Evolutionary conservation across 176 grass and related monocot genomes (phyloP), one percentile per base, ranked within the genome.

Genomic region (Oryza meridionalis): DNA sequence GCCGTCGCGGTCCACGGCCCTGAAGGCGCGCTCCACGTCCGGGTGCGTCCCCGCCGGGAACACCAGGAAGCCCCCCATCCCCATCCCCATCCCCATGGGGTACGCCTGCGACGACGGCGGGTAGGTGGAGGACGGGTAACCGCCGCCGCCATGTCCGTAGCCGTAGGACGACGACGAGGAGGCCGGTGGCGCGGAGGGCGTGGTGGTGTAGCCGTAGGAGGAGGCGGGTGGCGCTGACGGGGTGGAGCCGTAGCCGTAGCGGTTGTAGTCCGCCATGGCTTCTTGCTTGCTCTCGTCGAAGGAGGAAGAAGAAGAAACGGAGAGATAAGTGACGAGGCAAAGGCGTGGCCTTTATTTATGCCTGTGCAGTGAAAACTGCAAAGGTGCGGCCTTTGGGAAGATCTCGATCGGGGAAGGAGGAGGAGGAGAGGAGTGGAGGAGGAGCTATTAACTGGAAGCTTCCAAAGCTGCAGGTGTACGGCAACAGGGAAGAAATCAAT

Each of bases 31-130:
- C 77, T 89, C 86, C 21, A 94, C 76, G 12, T 94, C 94, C 11
- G 94, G 94, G 81, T 77, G 84, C 24, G 90, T 97, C 53, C 92
- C 92, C 15, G 92, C 74, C n/a, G 94, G 90, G 77, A 97, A 97
- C 11, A 17, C 68, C 2, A 79, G 67, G 19, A n/a, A 64, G 15
- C 15, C 72, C 0, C 77, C 82, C 72, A 81, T 81, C 32, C 77
- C 82, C 71, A 81, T 81, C 0, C 77, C 82, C 72, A 81, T 81
- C 24, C 71, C 71, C 59, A 22, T 25, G 6, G 53, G 53, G 17
- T 15, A 6, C 73, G 51, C 42, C 27, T n/a, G 35, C 6, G 35
- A 31, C 29, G 29, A 31, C 35, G 42, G 88, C 5, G 82, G 70
- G 65, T 85, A 90, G 75, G 76, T 11, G 2, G 86, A 10, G 16